Conservation (phyloP, 2,329 filamentous ascomycete genomes). For the Fusarium sp. region DNA sequence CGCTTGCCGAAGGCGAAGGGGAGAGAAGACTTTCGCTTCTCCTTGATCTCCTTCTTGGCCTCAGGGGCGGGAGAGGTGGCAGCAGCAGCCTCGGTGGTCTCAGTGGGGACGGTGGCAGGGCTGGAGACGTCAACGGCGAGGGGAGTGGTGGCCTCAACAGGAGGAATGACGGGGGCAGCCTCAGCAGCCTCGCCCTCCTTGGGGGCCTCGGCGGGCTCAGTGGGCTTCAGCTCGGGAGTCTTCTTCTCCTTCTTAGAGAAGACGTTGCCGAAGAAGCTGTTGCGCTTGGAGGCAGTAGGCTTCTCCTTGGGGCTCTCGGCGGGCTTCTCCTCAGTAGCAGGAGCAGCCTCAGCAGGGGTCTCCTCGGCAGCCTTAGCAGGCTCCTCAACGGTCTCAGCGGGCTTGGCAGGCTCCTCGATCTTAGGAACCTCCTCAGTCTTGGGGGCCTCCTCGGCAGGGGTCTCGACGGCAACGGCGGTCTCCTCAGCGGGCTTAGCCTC, state of each 20-base stretch:
- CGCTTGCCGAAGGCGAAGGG: constrained; percentile 82
- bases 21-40: constrained; percentile 83
- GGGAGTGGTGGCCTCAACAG: constrained; percentile 64
- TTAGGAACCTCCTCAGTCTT: constrained; percentile 35
- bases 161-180: constrained; percentile 65
- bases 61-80: constrained; percentile 57
- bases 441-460: constrained; percentile 43
- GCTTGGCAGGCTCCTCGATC: constrained; percentile 12
- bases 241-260: constrained; percentile 68
- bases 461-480: constrained; percentile 44
- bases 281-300: constrained; percentile 57
- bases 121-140: constrained; percentile 62
- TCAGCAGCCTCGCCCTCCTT: constrained; percentile 60
- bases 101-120: constrained; percentile 56
- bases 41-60: constrained; percentile 70
- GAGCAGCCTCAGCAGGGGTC: constrained; percentile 48
- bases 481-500: constrained; percentile 52
- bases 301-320: constrained; percentile 57
- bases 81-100: constrained; percentile 56
- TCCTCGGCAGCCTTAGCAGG: constrained; percentile 47
- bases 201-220: constrained; percentile 49
- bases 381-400: constrained; percentile 38
- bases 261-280: constrained; percentile 62
- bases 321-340: constrained; percentile 47
- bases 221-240: constrained; percentile 58